Evolutionary conservation across 495 filamentous ascomycete genomes (phyloP).

Genomic region (Choiromyces venosus): DNA sequence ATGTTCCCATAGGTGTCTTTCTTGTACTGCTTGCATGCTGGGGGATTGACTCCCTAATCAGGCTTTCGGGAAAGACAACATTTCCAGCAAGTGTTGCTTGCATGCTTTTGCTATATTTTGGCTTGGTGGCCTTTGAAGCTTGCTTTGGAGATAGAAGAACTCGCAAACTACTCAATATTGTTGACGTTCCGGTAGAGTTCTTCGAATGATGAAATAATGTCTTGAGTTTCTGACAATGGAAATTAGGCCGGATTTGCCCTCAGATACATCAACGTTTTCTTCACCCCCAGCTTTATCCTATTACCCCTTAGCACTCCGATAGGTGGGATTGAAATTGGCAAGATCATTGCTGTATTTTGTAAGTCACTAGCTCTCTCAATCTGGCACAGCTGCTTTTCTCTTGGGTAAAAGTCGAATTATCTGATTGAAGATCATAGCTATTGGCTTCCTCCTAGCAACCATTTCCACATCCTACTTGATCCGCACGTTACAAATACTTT

Average conservation of each 20-base stretch:
- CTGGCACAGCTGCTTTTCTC: neutral
- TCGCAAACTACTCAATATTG: slow-evolving; percentile 45
- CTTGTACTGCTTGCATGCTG: slow-evolving; percentile 51
- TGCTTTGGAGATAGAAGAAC: slow-evolving; percentile 49
- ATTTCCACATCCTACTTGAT: slow-evolving; percentile 50
- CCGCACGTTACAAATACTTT: slow-evolving; percentile 48
- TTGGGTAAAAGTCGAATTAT: neutral
- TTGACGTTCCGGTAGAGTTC: slow-evolving; percentile 50
- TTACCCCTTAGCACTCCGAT: slow-evolving; percentile 52
- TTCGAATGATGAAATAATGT: neutral
- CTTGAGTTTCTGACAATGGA: neutral
- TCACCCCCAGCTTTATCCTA: slow-evolving; percentile 53
- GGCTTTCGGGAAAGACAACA: slow-evolving; percentile 45
- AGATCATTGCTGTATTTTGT: slow-evolving; percentile 54
- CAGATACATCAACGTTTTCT: slow-evolving; percentile 54
- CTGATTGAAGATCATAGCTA: slow-evolving; percentile 40
- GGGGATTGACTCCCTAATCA: slow-evolving; percentile 50
- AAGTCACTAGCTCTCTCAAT: slow-evolving; percentile 21
- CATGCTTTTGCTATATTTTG: slow-evolving; percentile 49
- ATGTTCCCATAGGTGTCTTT: slow-evolving; percentile 48
- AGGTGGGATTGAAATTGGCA: slow-evolving; percentile 50
- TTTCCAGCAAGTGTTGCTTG: slow-evolving; percentile 54
- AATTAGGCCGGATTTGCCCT: slow-evolving; percentile 52
- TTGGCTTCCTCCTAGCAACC: slow-evolving; percentile 50
- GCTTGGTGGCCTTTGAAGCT: slow-evolving; percentile 45